These are phyloP conservation scores for Cairneyella variabilis DNA, from an alignment of 495 filamentous ascomycete species.

Conservation along the genomic window DNA sequence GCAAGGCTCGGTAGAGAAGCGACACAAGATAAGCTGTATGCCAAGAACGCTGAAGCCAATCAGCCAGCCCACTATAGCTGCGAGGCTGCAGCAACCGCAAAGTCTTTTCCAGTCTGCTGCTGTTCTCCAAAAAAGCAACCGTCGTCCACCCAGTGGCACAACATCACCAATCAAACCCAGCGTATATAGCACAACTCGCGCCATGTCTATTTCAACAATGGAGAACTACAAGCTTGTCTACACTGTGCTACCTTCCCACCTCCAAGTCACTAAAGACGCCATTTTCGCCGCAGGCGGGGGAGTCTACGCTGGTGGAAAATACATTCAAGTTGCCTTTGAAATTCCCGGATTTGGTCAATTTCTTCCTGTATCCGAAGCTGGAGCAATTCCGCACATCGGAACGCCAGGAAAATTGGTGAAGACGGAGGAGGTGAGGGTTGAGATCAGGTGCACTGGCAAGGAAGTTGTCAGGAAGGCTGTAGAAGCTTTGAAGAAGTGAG, in stretches of 20 bases:
- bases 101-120: no score
- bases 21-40: no score
- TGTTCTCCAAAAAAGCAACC: no score
- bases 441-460: constrained; percentile 47
- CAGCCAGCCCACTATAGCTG: no score
- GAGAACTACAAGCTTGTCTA: constrained; percentile 50
- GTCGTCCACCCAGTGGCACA: no score
- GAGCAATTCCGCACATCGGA: constrained; percentile 58
- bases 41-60: no score
- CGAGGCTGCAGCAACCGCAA: no score
- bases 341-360: constrained; percentile 31
- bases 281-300: constrained; percentile 65
- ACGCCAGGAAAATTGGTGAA: constrained; percentile 44
- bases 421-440: constrained; percentile 47
- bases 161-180: no score
- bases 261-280: constrained; percentile 52
- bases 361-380: constrained; percentile 27
- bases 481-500: constrained; percentile 58
- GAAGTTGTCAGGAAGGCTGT: constrained; percentile 43
- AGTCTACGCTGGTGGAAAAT: constrained; percentile 52
- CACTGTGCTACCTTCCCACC: constrained; percentile 45
- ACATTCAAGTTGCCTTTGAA: constrained; percentile 52
- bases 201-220: no score
- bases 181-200: no score
- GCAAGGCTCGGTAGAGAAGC: no score